Evolutionary conservation across 2,329 filamentous ascomycete species (phyloP).

Genomic region (Lachnellula suecica): DNA sequence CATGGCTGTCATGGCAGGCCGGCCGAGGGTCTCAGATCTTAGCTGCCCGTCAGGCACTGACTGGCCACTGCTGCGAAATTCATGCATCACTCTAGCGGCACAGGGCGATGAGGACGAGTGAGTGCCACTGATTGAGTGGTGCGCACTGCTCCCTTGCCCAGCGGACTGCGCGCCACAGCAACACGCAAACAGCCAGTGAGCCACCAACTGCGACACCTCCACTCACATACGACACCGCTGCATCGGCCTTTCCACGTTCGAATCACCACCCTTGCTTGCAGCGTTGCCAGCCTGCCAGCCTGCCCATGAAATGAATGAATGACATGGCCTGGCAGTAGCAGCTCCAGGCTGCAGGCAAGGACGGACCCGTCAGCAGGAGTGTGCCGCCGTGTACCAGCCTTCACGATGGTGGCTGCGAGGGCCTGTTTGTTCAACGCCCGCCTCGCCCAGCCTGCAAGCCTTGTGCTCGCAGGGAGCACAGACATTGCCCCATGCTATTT

Average conservation of each 20-base stretch:
- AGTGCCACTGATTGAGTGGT: neutral
- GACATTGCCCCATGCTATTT: constrained; percentile 1
- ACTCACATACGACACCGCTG: constrained; percentile 16
- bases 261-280: constrained; percentile 4
- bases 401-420: neutral
- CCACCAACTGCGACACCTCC: constrained; percentile 13
- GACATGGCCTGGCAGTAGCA: constrained; percentile 15
- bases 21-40: constrained; percentile 24
- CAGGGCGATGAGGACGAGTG: neutral
- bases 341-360: constrained; percentile 6
- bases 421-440: constrained; percentile 4
- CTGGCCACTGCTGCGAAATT: constrained; percentile 13
- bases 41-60: constrained; percentile 12
- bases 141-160: constrained; percentile 3
- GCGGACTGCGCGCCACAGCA: constrained; percentile 18
- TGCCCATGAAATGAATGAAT: constrained; percentile 4
- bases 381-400: constrained; percentile 8
- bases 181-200: constrained; percentile 22
- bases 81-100: constrained; percentile 15
- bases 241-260: constrained; percentile 5
- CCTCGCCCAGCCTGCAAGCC: constrained; percentile 6
- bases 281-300: neutral
- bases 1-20: constrained; percentile 8
- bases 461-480: constrained; percentile 6
- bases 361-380: constrained; percentile 11